Base-by-base conservation (phyloP, 2,329 filamentous ascomycete genomes). In the Aspergillus sp. region DNA sequence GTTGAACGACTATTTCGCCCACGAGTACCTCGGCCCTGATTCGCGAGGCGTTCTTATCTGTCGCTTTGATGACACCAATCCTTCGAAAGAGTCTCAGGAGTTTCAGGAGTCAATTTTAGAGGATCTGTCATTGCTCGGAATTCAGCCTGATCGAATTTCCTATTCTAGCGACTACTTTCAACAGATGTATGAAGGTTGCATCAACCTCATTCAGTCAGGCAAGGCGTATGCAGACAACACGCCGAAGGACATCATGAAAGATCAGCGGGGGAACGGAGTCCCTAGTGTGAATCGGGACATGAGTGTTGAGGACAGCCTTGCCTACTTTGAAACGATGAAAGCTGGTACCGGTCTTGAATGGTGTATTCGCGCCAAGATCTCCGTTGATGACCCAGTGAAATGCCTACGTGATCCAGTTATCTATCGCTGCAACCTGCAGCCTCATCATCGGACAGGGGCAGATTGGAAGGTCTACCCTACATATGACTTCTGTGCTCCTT, bases 81-180 rank as follows among this genome's bases (percentile, higher is more conserved):
- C 95, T 6, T 88, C 90, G 60, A 98, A 98, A 76, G 95, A 99
- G 83, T 97, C 96, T 81, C 88, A 94, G 75, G 95, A 98, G 80
- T 99, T 96, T 46, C 36, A 42, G 3, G 36, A 42, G 5, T 42
- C 36, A 14, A 42, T 42, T n/a, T 42, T 42, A 42, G 90, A 96
- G 80, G 95, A 99, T 76, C 85, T 97, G 54, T 87, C 88, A 54
- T 84, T 98, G 56, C 91, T 99, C 84, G 94, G 93, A 31, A 90
- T 99, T 77, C 90, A 90, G 78, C 91, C 93, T 24, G 94, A 97
- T 76, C 85, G 85, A 65, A 84, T 93, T 59, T 91, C 91, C n/a
- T 96, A 95, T 80, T 97, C 95, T 2, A 96, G 91, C 69, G 93
- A 99, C 80, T 96, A 96, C 82, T 97, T 99, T 75, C 87, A 97